phyloP scores from a whole-genome alignment of 495 filamentous ascomycete species.

The Neurospora sublineolata region DNA sequence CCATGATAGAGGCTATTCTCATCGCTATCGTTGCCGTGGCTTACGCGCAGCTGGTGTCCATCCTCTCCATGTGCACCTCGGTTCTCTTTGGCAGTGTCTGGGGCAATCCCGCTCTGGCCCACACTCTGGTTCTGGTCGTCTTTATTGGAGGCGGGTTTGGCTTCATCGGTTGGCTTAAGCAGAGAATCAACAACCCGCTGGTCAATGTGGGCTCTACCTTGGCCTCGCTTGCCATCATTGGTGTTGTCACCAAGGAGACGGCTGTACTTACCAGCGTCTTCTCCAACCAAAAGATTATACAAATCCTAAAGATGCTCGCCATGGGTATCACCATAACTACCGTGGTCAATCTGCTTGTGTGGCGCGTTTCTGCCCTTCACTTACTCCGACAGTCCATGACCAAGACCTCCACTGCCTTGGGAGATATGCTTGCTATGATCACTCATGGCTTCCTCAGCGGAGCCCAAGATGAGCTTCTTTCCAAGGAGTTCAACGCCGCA shows the following conservation, averaged over 20 bases:
- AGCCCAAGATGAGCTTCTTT: conserved; percentile 62
- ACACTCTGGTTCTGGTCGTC: conserved; percentile 69
- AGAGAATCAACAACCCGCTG: conserved; percentile 69
- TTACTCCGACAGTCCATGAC: conserved; percentile 67
- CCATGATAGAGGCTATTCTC: conserved; percentile 82
- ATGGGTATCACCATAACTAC: conserved; percentile 74
- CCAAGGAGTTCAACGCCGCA: conserved; percentile 50
- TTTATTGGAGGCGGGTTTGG: conserved; percentile 87
- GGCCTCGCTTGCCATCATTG: conserved; percentile 83
- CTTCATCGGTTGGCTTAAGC: conserved; percentile 88
- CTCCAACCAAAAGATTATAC: conserved; percentile 68
- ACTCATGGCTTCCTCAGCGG: conserved; percentile 78
- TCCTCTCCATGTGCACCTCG: conserved; percentile 79
- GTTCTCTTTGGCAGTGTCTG: conserved; percentile 58
- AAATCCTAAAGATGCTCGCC: conserved; percentile 82
- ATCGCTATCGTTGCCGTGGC: conserved; percentile 70
- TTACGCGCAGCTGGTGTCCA: conserved; percentile 70
- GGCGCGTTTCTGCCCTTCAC: conserved; percentile 68
- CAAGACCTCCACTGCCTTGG: conserved; percentile 62
- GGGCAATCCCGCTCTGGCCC: conserved; percentile 57
- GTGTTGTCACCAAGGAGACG: conserved; percentile 84
- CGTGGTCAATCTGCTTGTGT: conserved; percentile 64
- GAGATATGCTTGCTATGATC: conserved; percentile 71
- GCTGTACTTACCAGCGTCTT: conserved; percentile 70
- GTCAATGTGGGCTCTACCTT: conserved; percentile 88